Evolutionary conservation across 768 basidiomycete genomes (phyloP).

Genomic region (Tricholoma terreum): DNA sequence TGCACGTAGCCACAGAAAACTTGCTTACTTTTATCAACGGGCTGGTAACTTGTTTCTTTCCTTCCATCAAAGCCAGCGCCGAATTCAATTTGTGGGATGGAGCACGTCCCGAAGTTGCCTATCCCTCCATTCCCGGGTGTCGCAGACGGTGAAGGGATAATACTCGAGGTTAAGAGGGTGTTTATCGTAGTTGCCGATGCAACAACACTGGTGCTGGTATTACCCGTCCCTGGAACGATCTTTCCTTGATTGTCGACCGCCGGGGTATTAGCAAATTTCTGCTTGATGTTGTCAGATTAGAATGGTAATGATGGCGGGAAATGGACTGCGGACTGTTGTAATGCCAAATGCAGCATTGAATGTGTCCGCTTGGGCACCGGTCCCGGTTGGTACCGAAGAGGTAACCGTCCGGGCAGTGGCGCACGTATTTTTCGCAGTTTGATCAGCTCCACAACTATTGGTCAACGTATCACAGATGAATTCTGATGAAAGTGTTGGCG

Average conservation of each 20-base stretch:
- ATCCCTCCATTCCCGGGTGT: constrained; percentile 22
- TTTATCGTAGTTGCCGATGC: constrained; percentile 13
- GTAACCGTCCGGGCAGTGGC: constrained; percentile 39
- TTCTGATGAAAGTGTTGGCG: constrained; percentile 18
- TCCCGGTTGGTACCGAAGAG: constrained; percentile 34
- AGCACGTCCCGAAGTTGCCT: constrained; percentile 51
- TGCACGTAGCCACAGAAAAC: not conserved
- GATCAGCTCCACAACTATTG: constrained; percentile 52
- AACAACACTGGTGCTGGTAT: constrained; percentile 10
- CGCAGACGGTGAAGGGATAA: constrained; percentile 17
- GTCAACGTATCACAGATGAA: constrained; percentile 54
- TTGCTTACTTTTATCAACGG: constrained; percentile 41
- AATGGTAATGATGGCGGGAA: constrained; percentile 4
- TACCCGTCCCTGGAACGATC: constrained; percentile 27
- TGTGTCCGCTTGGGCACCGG: constrained; percentile 56
- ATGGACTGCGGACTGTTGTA: constrained; percentile 28
- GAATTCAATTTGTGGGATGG: constrained; percentile 53
- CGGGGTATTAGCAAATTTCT: constrained; percentile 39
- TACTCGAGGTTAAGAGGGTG: constrained; percentile 10
- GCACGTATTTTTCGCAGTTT: constrained; percentile 52
- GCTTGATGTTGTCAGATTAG: not conserved
- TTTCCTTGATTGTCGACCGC: constrained; percentile 39
- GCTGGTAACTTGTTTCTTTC: constrained; percentile 53
- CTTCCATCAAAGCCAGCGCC: constrained; percentile 52
- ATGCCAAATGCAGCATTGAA: constrained; percentile 44